phyloP scores from a whole-genome alignment of 192 early-diverging fungal genomes.

The Podochytrium sp. region DNA sequence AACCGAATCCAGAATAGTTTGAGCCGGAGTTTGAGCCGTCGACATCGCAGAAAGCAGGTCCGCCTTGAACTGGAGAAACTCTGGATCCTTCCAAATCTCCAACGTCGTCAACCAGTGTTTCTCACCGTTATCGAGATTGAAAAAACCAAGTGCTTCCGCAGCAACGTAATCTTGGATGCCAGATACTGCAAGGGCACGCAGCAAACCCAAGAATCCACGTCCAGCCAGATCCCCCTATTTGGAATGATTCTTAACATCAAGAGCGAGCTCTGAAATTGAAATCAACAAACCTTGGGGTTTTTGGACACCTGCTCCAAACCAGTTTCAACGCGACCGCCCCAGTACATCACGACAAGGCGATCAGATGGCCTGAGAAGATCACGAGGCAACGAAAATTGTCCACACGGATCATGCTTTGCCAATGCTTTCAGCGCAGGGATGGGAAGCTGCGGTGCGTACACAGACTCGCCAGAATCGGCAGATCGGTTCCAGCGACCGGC shows the following conservation, averaged over 20 bases:
- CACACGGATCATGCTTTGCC: not conserved
- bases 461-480: not conserved
- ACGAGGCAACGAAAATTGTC: not conserved
- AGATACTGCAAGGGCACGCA: not conserved
- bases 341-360: not conserved
- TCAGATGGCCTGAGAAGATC: not conserved
- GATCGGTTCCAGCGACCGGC: not conserved
- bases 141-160: not conserved
- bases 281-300: not conserved
- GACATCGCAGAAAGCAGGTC: not conserved
- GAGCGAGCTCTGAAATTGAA: not conserved
- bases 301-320: not conserved
- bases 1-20: not conserved
- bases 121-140: not conserved
- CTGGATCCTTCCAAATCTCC: not conserved
- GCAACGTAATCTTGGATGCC: slow-evolving; percentile 4
- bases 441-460: not conserved
- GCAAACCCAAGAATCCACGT: not conserved
- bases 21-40: not conserved
- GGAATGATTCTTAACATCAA: not conserved
- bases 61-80: not conserved
- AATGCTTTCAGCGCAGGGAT: not conserved
- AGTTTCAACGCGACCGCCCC: not conserved
- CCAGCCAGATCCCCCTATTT: slow-evolving; percentile 4
- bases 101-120: not conserved